Percentiles rank a stretch among this genome's conserved stretches.
Conservation (phyloP, 2,329 filamentous ascomycete species). For the Dactylellina sp. region DNA sequence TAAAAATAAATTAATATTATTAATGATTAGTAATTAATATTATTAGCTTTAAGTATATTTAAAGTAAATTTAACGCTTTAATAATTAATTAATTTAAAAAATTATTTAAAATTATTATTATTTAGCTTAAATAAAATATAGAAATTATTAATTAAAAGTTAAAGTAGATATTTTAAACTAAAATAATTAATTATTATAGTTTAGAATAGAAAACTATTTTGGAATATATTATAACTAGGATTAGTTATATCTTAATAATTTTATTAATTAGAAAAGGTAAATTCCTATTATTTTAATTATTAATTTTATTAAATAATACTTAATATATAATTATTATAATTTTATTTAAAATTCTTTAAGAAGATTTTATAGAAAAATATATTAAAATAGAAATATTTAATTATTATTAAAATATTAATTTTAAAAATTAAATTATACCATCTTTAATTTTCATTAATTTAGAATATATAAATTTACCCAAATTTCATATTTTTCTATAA, state of each 20-base stretch:
- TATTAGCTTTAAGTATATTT: not conserved
- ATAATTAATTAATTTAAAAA: conserved; percentile 18
- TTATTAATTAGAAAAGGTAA: conserved; percentile 6
- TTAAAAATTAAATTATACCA: conserved; percentile 5
- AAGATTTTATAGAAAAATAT: conserved; percentile 4
- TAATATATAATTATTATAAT: conserved; percentile 8
- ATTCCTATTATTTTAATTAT: conserved; percentile 5
- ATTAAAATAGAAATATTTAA: conserved; percentile 7
- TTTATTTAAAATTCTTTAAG: conserved; percentile 6
- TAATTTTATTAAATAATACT: conserved; percentile 10
- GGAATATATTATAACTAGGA: conserved; percentile 2
- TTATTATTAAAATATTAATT: conserved; percentile 14
- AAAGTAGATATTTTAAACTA: not conserved
- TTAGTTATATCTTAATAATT: conserved; percentile 4
- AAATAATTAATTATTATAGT: not conserved
- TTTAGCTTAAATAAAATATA: conserved; percentile 4
- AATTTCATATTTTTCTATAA: conserved; percentile 7
- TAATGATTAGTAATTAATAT: not conserved
- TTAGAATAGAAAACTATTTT: conserved; percentile 9
- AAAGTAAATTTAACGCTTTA: conserved; percentile 1
- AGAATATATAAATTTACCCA: conserved; percentile 1
- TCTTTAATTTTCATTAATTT: conserved; percentile 5
- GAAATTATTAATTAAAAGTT: not conserved
- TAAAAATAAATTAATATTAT: conserved; percentile 11
- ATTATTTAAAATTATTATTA: conserved; percentile 5